Evolutionary conservation across 768 basidiomycete genomes (phyloP), one percentile per base, ranked within the genome.

Genomic region (Tulasnella calospora): DNA sequence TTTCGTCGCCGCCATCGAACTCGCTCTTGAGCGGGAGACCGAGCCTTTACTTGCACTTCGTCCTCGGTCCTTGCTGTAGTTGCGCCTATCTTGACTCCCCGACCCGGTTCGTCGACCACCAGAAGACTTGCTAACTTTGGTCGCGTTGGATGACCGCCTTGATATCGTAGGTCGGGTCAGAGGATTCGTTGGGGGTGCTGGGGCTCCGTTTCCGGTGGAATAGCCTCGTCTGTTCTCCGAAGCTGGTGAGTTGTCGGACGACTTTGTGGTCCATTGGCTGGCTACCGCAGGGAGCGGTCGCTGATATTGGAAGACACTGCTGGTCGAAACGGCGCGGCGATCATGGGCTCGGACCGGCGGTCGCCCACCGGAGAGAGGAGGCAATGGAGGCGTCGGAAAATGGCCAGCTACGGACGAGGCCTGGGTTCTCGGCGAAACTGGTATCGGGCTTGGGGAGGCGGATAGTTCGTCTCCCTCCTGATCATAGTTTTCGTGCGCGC

Each of bases 341-440:
- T 76, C 75, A n/a, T 13, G 30, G 17, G 38, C 35, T n/a, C 61
- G 30, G 38, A 38, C 21, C 27, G 47, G 38, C 1, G 36, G 75
- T 27, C 57, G 47, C n/a, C 30, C 38, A 5, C 47, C 46, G 71
- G 79, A 83, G 79, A 77, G 85, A 78, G 80, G 83, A 69, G 57
- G 83, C 57, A 79, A 79, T 5, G 82, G 83, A 81, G 82, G n/a
- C 79, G n/a, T 74, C 23, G 71, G 40, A 23, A 21, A 46, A 1
- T 74, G 74, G 55, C 33, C 23, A 30, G 73, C 61, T 7, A 76
- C 71, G 21, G 80, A 67, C 35, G 76, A 76, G 36, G 73, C 76
- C 9, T 61, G 57, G 9, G 79, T 70, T 23, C 67, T 70, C 4
- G 76, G 46, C 33, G 78, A 73, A 38, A 78, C 30, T 15, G 57